These are phyloP conservation scores for Pichia sp. DNA, from an alignment of 1,139 yeast species.

Conservation along the genomic window DNA sequence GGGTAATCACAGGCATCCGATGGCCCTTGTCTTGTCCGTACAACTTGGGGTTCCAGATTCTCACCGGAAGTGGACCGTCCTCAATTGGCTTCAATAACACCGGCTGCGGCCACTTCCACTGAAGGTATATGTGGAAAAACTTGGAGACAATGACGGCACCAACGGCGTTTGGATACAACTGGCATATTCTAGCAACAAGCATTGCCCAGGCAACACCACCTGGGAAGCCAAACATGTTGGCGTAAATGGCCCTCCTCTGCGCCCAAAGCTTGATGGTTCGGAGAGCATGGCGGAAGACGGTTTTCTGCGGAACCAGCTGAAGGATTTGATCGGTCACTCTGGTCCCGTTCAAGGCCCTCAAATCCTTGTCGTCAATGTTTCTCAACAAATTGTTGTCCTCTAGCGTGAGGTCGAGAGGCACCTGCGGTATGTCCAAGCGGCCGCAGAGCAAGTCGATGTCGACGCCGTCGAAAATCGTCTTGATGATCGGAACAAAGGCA, in stretches of 20 bases:
- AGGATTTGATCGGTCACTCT: conserved; percentile 95
- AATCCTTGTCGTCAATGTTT: conserved; percentile 85
- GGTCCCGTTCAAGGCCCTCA: conserved; percentile 89
- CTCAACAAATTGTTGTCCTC: conserved; percentile 79
- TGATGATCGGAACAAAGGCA: conserved; percentile 94
- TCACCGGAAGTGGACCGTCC: conserved; percentile 93
- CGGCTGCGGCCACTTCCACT: conserved; percentile 99
- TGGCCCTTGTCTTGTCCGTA: conserved; percentile 87
- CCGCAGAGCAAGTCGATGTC: conserved; percentile 90
- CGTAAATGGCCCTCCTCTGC: conserved; percentile 87
- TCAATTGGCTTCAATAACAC: conserved; percentile 87
- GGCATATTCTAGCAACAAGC: conserved; percentile 96
- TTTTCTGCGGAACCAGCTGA: conserved; percentile 83
- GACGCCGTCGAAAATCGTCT: conserved; percentile 80
- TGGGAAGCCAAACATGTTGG: conserved; percentile 93
- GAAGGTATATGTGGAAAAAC: conserved; percentile 76
- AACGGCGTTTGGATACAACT: conserved; percentile 91
- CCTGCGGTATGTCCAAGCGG: conserved; percentile 71
- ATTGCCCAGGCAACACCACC: conserved; percentile 99
- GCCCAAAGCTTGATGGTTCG: conserved; percentile 97
- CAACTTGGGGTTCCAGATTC: conserved; percentile 94
- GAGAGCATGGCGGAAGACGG: conserved; percentile 87
- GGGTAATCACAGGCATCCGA: conserved; percentile 98
- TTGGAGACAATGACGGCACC: conserved; percentile 86
- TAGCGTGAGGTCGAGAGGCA: conserved; percentile 68